Evolutionary conservation across 257 asterid species (phyloP), one percentile per base, ranked within the genome.

Genomic region (Nicotiana knightiana): DNA sequence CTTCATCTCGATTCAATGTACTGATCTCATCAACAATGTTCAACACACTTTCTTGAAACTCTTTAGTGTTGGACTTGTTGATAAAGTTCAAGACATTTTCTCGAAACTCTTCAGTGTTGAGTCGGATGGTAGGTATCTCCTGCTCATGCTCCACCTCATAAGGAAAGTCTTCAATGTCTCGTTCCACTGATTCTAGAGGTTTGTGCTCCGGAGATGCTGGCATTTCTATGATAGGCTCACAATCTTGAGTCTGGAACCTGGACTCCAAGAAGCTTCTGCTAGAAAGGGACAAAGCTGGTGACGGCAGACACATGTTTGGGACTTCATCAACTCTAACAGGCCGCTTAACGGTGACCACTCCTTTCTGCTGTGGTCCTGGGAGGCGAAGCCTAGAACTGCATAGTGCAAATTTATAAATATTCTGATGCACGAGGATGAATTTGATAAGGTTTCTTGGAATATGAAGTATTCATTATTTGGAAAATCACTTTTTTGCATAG

Each of bases 211-310:
- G 91, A 77, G 93, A 88, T 67, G 76, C 13, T 35, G 97, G 95
- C 30, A 85, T 28, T 85, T 93, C 95, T 61, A 89, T n/a, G 9
- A 88, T 87, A 4, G 93, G 93, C 17, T 91, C 89, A 39, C 77
- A 85, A 43, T 51, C 48, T 66, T 5, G 11, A 76, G 30, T 21
- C 58, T 54, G 33, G 57, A 67, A 30, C 64, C 32, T 17, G 43
- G 54, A 73, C 68, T 66, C 61, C 6, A 32, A 65, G 76, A 8
- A 79, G 65, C 63, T 51, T 46, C 53, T 63, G 21, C 57, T 54
- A 75, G 4, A 11, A 63, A 21, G 33, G 6, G 58, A 55, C 18
- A 48, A n/a, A 28, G 21, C 0, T 12, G 55, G 26, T 15, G 48
- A 58, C 7, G 82, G 13, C 24, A 4, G 37, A 10, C 6, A 76